Base-by-base conservation (phyloP, 169 alveolate species). In the Amoebophrya sp. region DNA sequence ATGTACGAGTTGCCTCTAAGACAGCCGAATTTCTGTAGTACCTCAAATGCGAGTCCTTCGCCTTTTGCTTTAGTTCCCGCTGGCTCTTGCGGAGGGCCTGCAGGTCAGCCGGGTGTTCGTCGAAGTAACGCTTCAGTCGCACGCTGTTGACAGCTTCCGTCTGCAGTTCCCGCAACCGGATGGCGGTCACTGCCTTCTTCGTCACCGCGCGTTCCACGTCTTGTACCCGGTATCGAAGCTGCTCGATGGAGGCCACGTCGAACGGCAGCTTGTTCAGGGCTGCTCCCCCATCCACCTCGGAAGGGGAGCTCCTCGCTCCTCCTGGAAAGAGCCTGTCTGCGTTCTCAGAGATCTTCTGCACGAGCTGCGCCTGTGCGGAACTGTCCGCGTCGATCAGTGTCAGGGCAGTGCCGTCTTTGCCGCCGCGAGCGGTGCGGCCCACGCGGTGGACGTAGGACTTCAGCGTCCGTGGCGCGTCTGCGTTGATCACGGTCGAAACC, bases 371-470 rank as follows among this genome's bases (percentile, higher is more conserved):
- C 69, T 88, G 78, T 40, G 45, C 13, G 16, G 40, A 29, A 41
- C 39, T 39, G 7, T 41, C 5, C 18, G 13, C 90, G 31, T 88
- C 90, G 40, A 88, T 58, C n/a, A 88, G 20, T 0, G 90, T 88
- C 20, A 88, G 31, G 7, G 90, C 90, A 0, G 90, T 88, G 58
- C 90, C 90, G 41, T 88, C 50, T 1, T 45, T 38, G 20, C 69
- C 69, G 58, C 90, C 96, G 92, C 98, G 93, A n/a, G 98, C 98
- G 42, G 98, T 96, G 92, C 98, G 94, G 48, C 98, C 98, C 16
- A 96, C 96, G 89, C 98, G 95, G 92, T 96, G 98, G 26, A 95
- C 94, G 89, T 96, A 96, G 91, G 97, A 92, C 0, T 94, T 67
- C 18, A 93, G 92, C 70, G 94, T 96, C 90, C 93, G 94, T 13